Conservation (phyloP, 345 rosid species). For the Eucalyptus leucophloia region DNA sequence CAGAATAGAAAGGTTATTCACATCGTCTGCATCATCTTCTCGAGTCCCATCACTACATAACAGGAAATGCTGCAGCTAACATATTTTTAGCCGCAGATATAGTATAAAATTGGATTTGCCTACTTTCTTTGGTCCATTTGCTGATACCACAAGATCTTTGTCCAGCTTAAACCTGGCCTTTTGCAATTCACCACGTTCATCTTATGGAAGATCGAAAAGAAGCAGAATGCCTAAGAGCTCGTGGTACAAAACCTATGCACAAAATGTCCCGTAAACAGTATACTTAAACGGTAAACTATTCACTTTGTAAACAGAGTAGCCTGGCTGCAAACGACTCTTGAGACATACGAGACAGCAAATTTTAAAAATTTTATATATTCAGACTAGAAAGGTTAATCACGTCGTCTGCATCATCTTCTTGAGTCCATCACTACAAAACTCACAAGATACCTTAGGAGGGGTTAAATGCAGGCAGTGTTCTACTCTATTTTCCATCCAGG, state of each 20-base stretch:
- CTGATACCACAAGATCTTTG: background rate
- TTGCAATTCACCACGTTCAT: background rate
- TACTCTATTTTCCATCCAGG: slow-evolving; percentile 60
- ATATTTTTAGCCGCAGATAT: background rate
- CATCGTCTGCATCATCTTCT: slow-evolving; percentile 1
- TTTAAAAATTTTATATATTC: background rate
- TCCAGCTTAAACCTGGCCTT: background rate
- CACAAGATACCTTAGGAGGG: slow-evolving; percentile 31
- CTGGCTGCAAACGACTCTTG: background rate
- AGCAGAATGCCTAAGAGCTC: background rate
- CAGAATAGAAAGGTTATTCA: slow-evolving; percentile 2
- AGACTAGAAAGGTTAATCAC: slow-evolving; percentile 5
- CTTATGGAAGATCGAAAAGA: background rate
- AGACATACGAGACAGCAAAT: background rate
- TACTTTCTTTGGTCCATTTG: background rate
- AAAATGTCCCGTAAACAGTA: background rate
- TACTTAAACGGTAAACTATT: background rate
- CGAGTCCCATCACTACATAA: slow-evolving; percentile 13
- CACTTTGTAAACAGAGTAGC: background rate
- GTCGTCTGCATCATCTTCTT: slow-evolving; percentile 2
- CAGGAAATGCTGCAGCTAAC: background rate
- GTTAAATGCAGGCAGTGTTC: slow-evolving; percentile 37
- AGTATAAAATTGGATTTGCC: background rate
- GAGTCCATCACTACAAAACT: slow-evolving; percentile 16
- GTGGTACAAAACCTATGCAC: background rate